Evolutionary conservation across 31 red algal genomes (phyloP).

Genomic region (Bonnemaisonia californica): DNA sequence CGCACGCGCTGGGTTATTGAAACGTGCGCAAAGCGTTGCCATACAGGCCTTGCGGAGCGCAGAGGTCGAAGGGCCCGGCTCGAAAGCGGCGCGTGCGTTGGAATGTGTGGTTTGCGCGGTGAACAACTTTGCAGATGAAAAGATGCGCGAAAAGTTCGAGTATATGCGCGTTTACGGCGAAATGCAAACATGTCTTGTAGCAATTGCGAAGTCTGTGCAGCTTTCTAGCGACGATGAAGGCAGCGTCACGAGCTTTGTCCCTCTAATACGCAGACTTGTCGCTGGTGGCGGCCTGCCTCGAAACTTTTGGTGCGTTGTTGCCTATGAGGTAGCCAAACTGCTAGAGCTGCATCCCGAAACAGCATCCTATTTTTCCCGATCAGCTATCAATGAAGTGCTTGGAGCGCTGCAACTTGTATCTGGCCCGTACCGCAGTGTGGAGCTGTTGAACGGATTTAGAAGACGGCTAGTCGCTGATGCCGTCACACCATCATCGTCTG

Average conservation of each 20-base stretch:
- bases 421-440: constrained; percentile 35
- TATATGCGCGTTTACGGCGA: constrained; percentile 54
- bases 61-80: constrained; percentile 62
- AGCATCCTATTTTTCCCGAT: neutral
- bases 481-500: neutral
- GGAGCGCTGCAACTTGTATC: constrained; percentile 43
- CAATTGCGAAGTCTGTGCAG: neutral
- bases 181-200: constrained; percentile 45
- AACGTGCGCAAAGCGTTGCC: constrained; percentile 36
- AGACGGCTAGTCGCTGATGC: constrained; percentile 13
- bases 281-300: constrained; percentile 52
- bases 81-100: constrained; percentile 28
- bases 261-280: constrained; percentile 23
- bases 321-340: constrained; percentile 43
- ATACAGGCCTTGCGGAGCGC: constrained; percentile 40
- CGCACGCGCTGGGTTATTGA: constrained; percentile 24
- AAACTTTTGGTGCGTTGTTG: constrained; percentile 44
- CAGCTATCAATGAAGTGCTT: constrained; percentile 41
- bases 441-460: neutral
- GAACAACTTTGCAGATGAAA: constrained; percentile 40
- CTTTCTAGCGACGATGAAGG: neutral
- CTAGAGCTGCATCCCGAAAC: constrained; percentile 32
- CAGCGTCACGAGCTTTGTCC: neutral
- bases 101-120: constrained; percentile 46
- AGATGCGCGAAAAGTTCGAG: constrained; percentile 41